Evolutionary conservation across 441 rosid genomes (phyloP).

Genomic region (Croton laevigatus): DNA sequence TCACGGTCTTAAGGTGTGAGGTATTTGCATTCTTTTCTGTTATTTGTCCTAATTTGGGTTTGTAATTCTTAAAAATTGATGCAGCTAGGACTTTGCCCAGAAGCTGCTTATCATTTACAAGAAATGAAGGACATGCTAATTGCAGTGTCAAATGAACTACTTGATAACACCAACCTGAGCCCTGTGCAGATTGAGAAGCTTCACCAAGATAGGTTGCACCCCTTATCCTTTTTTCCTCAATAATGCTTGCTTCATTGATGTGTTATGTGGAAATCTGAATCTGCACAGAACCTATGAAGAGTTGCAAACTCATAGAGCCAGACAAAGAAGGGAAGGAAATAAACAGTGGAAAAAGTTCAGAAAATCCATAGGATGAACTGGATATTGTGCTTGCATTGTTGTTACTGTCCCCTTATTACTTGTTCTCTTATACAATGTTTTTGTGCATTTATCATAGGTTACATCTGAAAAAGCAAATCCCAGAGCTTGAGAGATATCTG

Average conservation of each 20-base stretch:
- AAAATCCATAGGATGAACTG: conserved; percentile 1
- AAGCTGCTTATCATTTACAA: conserved; percentile 66
- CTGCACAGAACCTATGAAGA: not conserved
- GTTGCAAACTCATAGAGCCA: not conserved
- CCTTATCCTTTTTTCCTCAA: not conserved
- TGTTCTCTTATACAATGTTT: conserved; percentile 25
- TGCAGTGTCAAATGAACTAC: conserved; percentile 82
- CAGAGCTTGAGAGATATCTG: conserved; percentile 61
- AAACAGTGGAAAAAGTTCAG: not conserved
- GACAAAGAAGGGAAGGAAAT: not conserved
- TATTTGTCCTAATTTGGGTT: conserved; percentile 16
- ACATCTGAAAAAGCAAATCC: conserved; percentile 75
- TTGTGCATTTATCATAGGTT: conserved; percentile 39
- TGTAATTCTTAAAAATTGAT: conserved; percentile 31
- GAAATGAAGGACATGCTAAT: conserved; percentile 85
- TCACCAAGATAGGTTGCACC: conserved; percentile 23
- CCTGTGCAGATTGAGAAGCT: conserved; percentile 45
- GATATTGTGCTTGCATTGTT: conserved; percentile 1
- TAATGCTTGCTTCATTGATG: not conserved
- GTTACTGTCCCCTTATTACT: not conserved
- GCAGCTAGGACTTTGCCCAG: conserved; percentile 89
- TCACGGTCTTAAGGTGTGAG: conserved; percentile 69
- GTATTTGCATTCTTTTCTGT: conserved; percentile 18
- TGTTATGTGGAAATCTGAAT: not conserved
- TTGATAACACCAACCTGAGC: conserved; percentile 66